Evolutionary conservation across 805 yeast species (phyloP), one percentile per base, ranked within the genome.

Genomic region (Pichia manshurica): DNA sequence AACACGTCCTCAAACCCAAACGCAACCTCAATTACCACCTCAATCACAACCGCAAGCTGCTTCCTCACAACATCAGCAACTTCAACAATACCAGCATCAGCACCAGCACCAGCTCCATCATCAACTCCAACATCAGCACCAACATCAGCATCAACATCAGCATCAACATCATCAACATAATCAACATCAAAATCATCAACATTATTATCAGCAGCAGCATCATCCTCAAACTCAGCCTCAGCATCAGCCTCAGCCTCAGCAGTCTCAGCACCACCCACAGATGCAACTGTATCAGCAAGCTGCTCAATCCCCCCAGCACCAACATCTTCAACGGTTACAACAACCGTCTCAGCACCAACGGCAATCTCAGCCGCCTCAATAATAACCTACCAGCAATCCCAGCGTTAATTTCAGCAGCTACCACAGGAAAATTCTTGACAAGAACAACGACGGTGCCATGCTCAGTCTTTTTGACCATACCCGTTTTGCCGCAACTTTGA

Each of bases 61-160:
- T 6, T 8, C 15, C 9, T 33, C 16, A n/a, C 20, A 33, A n/a
- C 16, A 7, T 33, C 43, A 35, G 16, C 33, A 17, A 25, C 23
- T 13, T 10, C 20, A 5, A 35, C 32, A 10, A 22, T 17, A 33
- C 8, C 34, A 17, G 15, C 25, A 8, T 4, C 29, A 40, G 6
- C 22, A 4, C 5, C 49, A 34, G 10, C 49, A 40, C 8, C 21
- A 20, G 13, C 41, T 28, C n/a, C 38, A 41, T n/a, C 42, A 15
- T 15, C 49, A 41, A 25, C 29, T 12, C 21, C 41, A 46, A 7
- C 39, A 46, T 9, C 45, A 35, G 10, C 38, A 22, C 15, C 41
- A 17, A 10, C 41, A 25, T 2, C 40, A n/a, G 16, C 40, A 19
- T 2, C 45, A 34, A 36, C 41, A 25, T 2, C 40, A n/a, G 16